Evolutionary conservation across 495 filamentous ascomycete species (phyloP).

Genomic region (Glonium stellatum): DNA sequence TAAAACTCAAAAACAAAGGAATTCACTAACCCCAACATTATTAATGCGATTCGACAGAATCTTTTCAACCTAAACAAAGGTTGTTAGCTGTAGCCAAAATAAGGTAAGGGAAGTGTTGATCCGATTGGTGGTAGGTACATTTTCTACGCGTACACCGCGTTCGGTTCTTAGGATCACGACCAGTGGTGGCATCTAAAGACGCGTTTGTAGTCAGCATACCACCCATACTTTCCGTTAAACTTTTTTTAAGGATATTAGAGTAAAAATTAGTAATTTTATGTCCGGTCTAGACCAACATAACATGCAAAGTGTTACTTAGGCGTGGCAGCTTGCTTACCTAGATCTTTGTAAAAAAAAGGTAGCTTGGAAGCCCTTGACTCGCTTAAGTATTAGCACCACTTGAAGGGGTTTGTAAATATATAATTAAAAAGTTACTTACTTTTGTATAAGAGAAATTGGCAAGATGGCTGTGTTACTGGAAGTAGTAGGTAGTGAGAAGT

Average conservation of each 20-base stretch:
- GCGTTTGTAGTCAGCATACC: neutral
- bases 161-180: conserved; percentile 11
- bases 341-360: too few species aligned
- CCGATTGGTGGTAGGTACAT: conserved; percentile 7
- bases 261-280: neutral
- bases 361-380: too few species aligned
- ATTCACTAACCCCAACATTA: conserved; percentile 11
- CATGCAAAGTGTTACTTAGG: too few species aligned
- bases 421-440: too few species aligned
- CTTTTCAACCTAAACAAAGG: conserved; percentile 6
- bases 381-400: too few species aligned
- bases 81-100: conserved; percentile 2
- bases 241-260: neutral
- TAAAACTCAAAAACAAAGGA: neutral
- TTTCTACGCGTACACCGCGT: conserved; percentile 8
- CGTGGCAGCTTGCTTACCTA: too few species aligned
- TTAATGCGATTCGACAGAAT: conserved; percentile 17
- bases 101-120: neutral
- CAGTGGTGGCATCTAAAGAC: neutral
- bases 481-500: too few species aligned
- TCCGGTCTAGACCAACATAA: neutral
- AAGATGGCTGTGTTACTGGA: too few species aligned
- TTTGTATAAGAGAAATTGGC: too few species aligned
- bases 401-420: too few species aligned
- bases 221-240: neutral